Percentiles rank a stretch among this genome's conserved stretches.
These are phyloP conservation scores for Musa beccarii DNA, from an alignment of 176 grass and related monocot species.

Conservation along the genomic window DNA sequence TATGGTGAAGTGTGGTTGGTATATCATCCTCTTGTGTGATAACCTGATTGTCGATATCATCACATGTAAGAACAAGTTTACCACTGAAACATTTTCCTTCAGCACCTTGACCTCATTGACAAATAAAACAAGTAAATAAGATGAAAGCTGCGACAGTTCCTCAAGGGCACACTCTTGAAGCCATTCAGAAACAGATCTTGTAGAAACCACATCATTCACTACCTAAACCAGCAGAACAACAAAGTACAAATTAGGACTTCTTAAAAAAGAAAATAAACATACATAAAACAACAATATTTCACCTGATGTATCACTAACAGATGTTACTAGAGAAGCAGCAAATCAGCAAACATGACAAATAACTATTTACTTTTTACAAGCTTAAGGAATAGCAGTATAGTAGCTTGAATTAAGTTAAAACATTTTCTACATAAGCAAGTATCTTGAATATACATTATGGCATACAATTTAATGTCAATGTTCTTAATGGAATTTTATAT, in stretches of 20 bases:
- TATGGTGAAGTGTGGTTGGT: conserved; percentile 79
- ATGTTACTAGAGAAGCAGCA: background rate
- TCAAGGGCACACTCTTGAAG: conserved; percentile 76
- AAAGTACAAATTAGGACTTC: conserved; percentile 12
- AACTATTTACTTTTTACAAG: background rate
- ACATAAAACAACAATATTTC: background rate
- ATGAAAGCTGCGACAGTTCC: conserved; percentile 60
- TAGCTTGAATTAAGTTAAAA: background rate
- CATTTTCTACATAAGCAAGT: background rate
- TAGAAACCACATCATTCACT: conserved; percentile 47
- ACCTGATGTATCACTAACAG: background rate
- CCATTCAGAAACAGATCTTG: conserved; percentile 53
- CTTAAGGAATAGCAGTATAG: background rate
- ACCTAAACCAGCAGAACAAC: conserved; percentile 42
- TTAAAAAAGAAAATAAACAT: conserved; percentile 3
- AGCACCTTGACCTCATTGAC: conserved; percentile 36
- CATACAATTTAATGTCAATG: background rate
- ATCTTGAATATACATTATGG: background rate
- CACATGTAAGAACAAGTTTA: conserved; percentile 58
- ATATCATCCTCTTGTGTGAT: conserved; percentile 89
- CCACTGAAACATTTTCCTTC: conserved; percentile 40
- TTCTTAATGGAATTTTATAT: background rate
- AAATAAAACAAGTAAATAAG: conserved; percentile 42
- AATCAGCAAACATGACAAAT: background rate
- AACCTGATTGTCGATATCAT: conserved; percentile 68